phyloP scores from a whole-genome alignment of 495 filamentous ascomycete genomes.

The Neurospora tetraspora region DNA sequence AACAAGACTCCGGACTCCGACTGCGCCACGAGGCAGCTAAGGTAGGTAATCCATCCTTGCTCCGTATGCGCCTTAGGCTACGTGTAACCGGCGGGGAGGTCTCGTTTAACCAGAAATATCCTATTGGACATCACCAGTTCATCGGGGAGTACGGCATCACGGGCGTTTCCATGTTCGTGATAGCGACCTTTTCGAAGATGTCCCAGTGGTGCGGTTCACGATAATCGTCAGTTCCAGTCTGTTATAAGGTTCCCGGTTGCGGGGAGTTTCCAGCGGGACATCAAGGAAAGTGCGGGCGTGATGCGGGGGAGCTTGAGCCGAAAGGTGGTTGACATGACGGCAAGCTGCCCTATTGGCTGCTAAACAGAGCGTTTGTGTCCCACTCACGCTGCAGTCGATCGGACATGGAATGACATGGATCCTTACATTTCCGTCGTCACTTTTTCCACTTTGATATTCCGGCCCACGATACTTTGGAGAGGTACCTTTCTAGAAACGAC shows the following conservation, averaged over 20 bases:
- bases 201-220: constrained; percentile 6
- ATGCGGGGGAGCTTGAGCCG: constrained; percentile 4
- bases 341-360: background rate
- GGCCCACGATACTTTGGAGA: background rate
- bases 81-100: background rate
- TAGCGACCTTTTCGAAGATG: background rate
- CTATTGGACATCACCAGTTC: constrained; percentile 2
- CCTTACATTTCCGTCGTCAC: background rate
- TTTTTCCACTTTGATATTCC: background rate
- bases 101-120: constrained; percentile 10
- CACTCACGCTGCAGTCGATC: background rate
- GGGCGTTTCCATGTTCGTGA: constrained; percentile 7
- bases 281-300: background rate
- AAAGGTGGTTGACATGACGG: constrained; percentile 4
- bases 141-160: background rate
- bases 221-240: background rate
- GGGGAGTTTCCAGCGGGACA: background rate
- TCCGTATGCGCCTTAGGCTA: background rate
- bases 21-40: background rate
- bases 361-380: background rate
- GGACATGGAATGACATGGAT: background rate
- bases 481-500: background rate
- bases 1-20: background rate
- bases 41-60: background rate
- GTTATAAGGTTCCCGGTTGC: background rate